Base-by-base conservation (phyloP, 768 basidiomycete species). In the Leccinum imitatum region DNA sequence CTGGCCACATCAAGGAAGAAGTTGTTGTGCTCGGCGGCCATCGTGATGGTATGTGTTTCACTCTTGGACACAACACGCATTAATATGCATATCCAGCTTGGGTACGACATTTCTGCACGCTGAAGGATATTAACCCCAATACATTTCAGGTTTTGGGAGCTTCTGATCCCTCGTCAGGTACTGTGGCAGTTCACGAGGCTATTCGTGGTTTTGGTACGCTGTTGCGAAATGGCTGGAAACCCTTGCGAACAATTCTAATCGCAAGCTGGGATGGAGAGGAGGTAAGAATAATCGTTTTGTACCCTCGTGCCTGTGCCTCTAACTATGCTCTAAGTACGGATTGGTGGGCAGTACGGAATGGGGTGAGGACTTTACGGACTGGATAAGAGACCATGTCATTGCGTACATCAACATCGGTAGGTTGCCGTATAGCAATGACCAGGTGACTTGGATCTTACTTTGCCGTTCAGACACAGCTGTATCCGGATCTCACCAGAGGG, bases 291-390 rank as follows among this genome's bases (percentile, higher is more conserved):
- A n/a, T 48, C 6, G 31, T 50, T 6, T 30, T 10, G 15, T 46
- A 21, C 3, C 44, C 41, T 35, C 33, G 15, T 37, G 37, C 14
- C 6, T 15, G 37, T 50, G 19, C 3, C 14, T 25, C 52, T 61
- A 44, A 60, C 41, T 17, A 53, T 57, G 17, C 6, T 30, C 7
- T 56, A 76, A 82, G 82, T 82, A 83, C 56, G 91, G 91, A 23
- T 79, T 94, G 48, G 72, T 92, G 39, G 96, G 96, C 21, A 90
- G 88, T 69, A 95, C 92, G 4, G 96, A 98, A 76, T 97, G 90
- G 84, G 93, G 87, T 3, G 96, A 98, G 72, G 96, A 98, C 69
- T 98, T 96, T 68, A 69, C 85, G 0, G 80, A 84, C 15, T 96
- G 90, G 86, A 84, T 98, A 41, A 80, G 83, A 44, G 78, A 88